Evolutionary conservation across 2,329 filamentous ascomycete species (phyloP).

Genomic region (Esteya vermicola): DNA sequence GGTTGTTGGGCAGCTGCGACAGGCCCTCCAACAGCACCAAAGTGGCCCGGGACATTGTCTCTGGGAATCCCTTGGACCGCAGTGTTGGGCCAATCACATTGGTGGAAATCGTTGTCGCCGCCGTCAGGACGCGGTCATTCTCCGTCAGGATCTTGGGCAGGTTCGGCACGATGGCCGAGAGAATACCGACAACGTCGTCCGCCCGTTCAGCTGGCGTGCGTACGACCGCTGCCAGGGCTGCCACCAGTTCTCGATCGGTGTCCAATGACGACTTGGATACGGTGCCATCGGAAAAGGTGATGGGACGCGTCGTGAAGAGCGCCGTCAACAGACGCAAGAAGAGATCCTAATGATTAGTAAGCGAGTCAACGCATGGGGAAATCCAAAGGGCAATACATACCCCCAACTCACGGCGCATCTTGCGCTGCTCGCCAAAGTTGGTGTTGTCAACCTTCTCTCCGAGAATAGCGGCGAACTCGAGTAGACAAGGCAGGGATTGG

Average conservation of each 20-base stretch:
- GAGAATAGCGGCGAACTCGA: constrained; percentile 80
- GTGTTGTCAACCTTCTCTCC: constrained; percentile 97
- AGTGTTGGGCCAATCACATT: constrained; percentile 73
- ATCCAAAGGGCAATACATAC: constrained; percentile 35
- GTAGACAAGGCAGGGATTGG: constrained; percentile 69
- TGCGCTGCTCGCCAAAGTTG: constrained; percentile 86
- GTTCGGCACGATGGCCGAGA: constrained; percentile 65
- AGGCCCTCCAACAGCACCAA: constrained; percentile 65
- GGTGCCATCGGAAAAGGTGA: constrained; percentile 49
- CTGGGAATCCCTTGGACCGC: constrained; percentile 73
- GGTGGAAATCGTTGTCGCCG: constrained; percentile 66
- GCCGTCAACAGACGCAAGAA: constrained; percentile 79
- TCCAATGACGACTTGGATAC: too few relatives aligned
- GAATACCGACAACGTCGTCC: constrained; percentile 66
- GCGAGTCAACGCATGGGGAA: too few relatives aligned
- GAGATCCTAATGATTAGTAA: constrained; percentile 43
- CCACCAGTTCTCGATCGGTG: background rate
- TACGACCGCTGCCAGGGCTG: too few relatives aligned
- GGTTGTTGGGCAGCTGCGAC: constrained; percentile 60
- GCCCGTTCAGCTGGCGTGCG: constrained; percentile 35
- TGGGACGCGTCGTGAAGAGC: constrained; percentile 81
- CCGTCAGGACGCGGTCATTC: constrained; percentile 65
- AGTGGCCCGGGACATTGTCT: constrained; percentile 60
- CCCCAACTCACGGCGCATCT: constrained; percentile 79
- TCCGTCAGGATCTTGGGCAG: constrained; percentile 75